Conservation (phyloP, 2,329 filamentous ascomycete species). For the Fusarium longipes region DNA sequence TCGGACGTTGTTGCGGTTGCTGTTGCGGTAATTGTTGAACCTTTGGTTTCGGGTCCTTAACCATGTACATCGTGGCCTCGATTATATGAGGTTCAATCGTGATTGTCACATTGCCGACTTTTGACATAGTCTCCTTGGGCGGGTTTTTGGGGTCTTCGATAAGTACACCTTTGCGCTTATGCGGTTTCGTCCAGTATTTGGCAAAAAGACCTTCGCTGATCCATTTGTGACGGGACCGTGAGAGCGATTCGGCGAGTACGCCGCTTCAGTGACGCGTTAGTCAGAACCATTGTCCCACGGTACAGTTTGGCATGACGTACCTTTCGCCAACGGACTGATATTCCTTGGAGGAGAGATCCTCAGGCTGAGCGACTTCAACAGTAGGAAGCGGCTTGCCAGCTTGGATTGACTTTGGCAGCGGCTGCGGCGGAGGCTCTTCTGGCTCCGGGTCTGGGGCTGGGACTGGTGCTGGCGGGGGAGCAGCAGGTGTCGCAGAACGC, state of each 20-base stretch:
- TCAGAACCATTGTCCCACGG: conserved; percentile 27
- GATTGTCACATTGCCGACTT: conserved; percentile 78
- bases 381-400: conserved; percentile 77
- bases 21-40: conserved; percentile 52
- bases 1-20: conserved; percentile 58
- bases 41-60: conserved; percentile 71
- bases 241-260: conserved; percentile 78
- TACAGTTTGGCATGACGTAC: conserved; percentile 52
- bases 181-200: conserved; percentile 80
- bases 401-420: conserved; percentile 71
- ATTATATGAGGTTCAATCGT: conserved; percentile 84
- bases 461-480: conserved; percentile 50
- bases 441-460: conserved; percentile 44
- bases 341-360: conserved; percentile 70
- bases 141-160: conserved; percentile 75
- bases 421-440: conserved; percentile 51
- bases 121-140: conserved; percentile 76
- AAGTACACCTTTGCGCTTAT: conserved; percentile 72
- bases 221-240: conserved; percentile 79
- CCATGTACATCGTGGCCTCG: conserved; percentile 78
- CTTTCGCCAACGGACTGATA: conserved; percentile 81
- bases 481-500: conserved; percentile 60
- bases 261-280: conserved; percentile 62
- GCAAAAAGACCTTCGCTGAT: conserved; percentile 78
- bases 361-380: conserved; percentile 73